Evolutionary conservation across 2,329 filamentous ascomycete species (phyloP).

Genomic region (Neonectria punicea): DNA sequence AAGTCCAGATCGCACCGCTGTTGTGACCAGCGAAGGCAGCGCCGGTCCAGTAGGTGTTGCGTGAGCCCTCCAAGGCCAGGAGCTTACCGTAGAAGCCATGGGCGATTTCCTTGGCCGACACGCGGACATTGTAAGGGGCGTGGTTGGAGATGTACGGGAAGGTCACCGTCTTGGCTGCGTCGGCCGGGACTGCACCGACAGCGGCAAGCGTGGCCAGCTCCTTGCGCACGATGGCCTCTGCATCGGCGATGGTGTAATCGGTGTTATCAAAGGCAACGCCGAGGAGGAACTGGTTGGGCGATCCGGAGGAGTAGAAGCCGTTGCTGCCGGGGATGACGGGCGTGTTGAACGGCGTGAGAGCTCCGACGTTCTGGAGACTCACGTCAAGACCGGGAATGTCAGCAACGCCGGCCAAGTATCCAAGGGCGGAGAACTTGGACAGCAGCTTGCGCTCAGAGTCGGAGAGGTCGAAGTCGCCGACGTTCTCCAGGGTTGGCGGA

Average conservation of each 20-base stretch:
- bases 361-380: slow-evolving; percentile 24
- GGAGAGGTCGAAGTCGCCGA: slow-evolving; percentile 41
- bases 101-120: slow-evolving; percentile 42
- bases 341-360: slow-evolving; percentile 18
- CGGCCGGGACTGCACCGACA: slow-evolving; percentile 9
- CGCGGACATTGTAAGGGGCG: slow-evolving; percentile 32
- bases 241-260: neutral
- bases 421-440: slow-evolving; percentile 39
- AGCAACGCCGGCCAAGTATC: slow-evolving; percentile 37
- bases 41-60: slow-evolving; percentile 52
- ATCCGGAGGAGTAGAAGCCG: neutral
- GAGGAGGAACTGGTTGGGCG: neutral
- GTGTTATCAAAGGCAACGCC: slow-evolving; percentile 3
- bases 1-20: slow-evolving; percentile 34
- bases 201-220: slow-evolving; percentile 3
- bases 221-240: neutral
- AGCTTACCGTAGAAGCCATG: slow-evolving; percentile 49
- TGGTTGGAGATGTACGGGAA: slow-evolving; percentile 31
- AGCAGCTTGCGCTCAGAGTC: slow-evolving; percentile 39
- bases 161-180: slow-evolving; percentile 24
- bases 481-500: slow-evolving; percentile 39
- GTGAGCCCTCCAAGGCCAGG: slow-evolving; percentile 47
- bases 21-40: slow-evolving; percentile 36
- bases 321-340: slow-evolving; percentile 6
- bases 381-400: slow-evolving; percentile 28